Evolutionary conservation across 2,329 filamentous ascomycete genomes (phyloP), one percentile per base, ranked within the genome.

Genomic region (Aspergillus phoenicis): DNA sequence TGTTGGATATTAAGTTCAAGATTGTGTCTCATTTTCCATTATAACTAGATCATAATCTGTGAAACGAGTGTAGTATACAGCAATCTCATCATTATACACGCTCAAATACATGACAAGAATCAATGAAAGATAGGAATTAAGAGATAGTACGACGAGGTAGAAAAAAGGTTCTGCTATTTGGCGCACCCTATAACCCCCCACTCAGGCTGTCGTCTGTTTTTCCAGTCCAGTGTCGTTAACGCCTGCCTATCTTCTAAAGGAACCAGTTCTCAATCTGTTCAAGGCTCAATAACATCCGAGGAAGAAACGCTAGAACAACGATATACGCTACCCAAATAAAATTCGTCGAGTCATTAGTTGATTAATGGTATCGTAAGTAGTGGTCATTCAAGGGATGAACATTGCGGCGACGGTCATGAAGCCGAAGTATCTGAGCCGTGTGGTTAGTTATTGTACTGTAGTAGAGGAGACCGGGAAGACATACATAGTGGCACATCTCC

Each of bases 381-480:
- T 10, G 28, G 28, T 30, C 8, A 11, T 8, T 69, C 65, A 77
- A 36, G 71, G 71, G 58, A 78, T 74, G 55, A 77, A 74, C 64
- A 78, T 71, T 20, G 76, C 76, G 15, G 75, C 71, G 4, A 73
- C 52, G 41, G 71, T 66, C 76, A 78, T 78, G 52, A 77, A 77
- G 4, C 72, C 73, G 47, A 78, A 77, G 59, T 78, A 78, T 60
- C 76, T 78, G 39, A 8, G n/a, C 2, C 10, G 15, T 4, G 3
- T 10, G 22, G 33, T 57, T 52, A 26, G 13, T 36, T 36, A 22
- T n/a, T 24, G n/a, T 48, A 1, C 10, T n/a, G 15, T 30, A 17
- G 11, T 6, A n/a, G 8, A 20, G 7, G 11, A 1, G 8, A 39
- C 28, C 41, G 7, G 3, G 43, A 48, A 11, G 10, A 56, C 76